Evolutionary conservation across 495 filamentous ascomycete genomes (phyloP).

Genomic region (Hypoxylon cercidicola): DNA sequence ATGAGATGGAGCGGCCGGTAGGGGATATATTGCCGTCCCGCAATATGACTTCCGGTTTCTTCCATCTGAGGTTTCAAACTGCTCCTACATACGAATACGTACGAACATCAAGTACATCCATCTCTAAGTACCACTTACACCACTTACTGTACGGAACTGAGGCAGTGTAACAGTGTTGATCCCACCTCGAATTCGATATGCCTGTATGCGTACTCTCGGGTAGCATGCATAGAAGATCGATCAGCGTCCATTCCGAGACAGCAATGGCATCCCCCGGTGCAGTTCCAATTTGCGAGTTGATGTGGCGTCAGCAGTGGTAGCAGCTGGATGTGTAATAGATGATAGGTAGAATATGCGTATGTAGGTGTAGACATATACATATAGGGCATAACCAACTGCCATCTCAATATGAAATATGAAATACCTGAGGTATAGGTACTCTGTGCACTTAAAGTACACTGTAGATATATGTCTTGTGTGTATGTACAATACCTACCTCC

Average conservation of each 20-base stretch:
- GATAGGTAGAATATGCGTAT: background rate
- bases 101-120: slow-evolving; percentile 23
- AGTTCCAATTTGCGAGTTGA: slow-evolving; percentile 23
- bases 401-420: too few relatives aligned
- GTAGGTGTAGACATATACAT: background rate
- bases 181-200: slow-evolving; percentile 23
- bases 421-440: background rate
- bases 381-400: too few relatives aligned
- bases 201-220: slow-evolving; percentile 26
- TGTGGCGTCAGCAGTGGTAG: slow-evolving; percentile 2
- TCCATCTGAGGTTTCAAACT: slow-evolving; percentile 32
- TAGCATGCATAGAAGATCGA: slow-evolving; percentile 35
- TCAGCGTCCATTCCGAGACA: slow-evolving; percentile 27
- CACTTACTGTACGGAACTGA: slow-evolving; percentile 24
- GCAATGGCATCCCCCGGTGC: slow-evolving; percentile 10
- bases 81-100: too few relatives aligned
- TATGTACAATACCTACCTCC: too few relatives aligned
- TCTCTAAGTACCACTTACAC: slow-evolving; percentile 15
- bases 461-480: background rate
- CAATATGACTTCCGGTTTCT: slow-evolving; percentile 38
- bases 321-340: background rate
- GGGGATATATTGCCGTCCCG: slow-evolving; percentile 34
- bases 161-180: slow-evolving; percentile 31
- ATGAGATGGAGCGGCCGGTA: slow-evolving; percentile 22
- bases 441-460: too few relatives aligned